These are phyloP conservation scores for Telfairia occidentalis DNA, from an alignment of 331 rosid genomes.

Conservation along the genomic window DNA sequence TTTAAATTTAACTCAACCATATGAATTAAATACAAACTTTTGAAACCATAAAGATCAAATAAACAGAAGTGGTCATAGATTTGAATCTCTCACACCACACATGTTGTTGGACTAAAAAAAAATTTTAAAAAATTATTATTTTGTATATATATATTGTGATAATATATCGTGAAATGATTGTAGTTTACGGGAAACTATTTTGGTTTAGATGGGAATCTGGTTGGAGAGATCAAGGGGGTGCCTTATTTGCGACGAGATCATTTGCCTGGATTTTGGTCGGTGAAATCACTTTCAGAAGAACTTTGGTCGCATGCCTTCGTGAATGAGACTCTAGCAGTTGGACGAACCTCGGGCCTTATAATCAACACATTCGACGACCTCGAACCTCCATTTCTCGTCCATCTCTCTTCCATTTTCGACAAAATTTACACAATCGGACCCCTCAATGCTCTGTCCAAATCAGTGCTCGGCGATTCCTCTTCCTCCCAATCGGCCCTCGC, in stretches of 20 bases:
- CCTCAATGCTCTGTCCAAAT: constrained; percentile 21
- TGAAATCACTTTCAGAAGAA: no score
- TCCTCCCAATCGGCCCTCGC: not conserved
- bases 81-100: no score
- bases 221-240: constrained; percentile 1
- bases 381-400: constrained; percentile 26
- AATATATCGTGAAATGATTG: no score
- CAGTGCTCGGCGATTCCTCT: not conserved
- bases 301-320: not conserved
- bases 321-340: not conserved
- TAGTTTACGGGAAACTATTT: no score
- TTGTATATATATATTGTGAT: no score
- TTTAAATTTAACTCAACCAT: no score
- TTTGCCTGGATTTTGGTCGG: constrained; percentile 21
- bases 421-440: constrained; percentile 40
- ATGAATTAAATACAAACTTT: no score
- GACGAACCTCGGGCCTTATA: constrained; percentile 10
- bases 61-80: no score
- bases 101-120: no score
- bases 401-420: constrained; percentile 16
- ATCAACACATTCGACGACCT: constrained; percentile 37
- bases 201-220: constrained; percentile 17
- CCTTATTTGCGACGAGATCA: constrained; percentile 27
- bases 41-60: no score
- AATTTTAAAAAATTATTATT: no score